Conservation (phyloP, 1,139 yeast species). For the Geotrichum klebahnii region DNA sequence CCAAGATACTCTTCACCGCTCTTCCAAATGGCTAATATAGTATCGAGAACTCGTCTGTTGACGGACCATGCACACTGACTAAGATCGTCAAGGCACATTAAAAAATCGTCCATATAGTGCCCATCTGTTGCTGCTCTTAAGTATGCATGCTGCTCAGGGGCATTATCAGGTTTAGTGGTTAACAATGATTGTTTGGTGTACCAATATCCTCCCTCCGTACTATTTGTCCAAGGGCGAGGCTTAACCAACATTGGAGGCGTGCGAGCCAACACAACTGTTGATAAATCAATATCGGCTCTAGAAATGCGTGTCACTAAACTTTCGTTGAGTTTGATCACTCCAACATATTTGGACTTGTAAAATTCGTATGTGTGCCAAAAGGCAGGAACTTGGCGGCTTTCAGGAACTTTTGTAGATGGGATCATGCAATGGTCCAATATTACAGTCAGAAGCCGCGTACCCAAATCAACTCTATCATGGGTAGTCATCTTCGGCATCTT, state of each 20-base stretch:
- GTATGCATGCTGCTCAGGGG: slow-evolving; percentile 80
- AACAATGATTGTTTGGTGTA: slow-evolving; percentile 56
- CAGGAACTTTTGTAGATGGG: slow-evolving; percentile 40
- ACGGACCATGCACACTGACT: slow-evolving; percentile 91
- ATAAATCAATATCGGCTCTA: slow-evolving; percentile 42
- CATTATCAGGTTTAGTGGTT: slow-evolving; percentile 54
- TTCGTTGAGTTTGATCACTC: slow-evolving; percentile 69
- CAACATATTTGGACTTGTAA: slow-evolving; percentile 63
- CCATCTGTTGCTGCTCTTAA: slow-evolving; percentile 68
- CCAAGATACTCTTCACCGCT: slow-evolving; percentile 65
- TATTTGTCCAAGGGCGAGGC: slow-evolving; percentile 74
- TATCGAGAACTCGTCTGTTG: slow-evolving; percentile 59
- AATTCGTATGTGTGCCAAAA: slow-evolving; percentile 77
- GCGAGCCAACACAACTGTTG: slow-evolving; percentile 56
- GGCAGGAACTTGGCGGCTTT: slow-evolving; percentile 70
- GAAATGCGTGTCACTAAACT: slow-evolving; percentile 53
- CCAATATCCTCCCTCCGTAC: slow-evolving; percentile 72
- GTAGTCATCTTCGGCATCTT: slow-evolving; percentile 35
- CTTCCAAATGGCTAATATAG: slow-evolving; percentile 73
- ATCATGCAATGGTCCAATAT: slow-evolving; percentile 52
- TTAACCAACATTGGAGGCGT: slow-evolving; percentile 81
- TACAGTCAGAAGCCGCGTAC: slow-evolving; percentile 64
- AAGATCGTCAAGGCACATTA: slow-evolving; percentile 71
- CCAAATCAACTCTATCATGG: slow-evolving; percentile 64
- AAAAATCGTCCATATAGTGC: slow-evolving; percentile 57